Evolutionary conservation across 2,329 filamentous ascomycete genomes (phyloP).

Genomic region (Fusarium chuoi): DNA sequence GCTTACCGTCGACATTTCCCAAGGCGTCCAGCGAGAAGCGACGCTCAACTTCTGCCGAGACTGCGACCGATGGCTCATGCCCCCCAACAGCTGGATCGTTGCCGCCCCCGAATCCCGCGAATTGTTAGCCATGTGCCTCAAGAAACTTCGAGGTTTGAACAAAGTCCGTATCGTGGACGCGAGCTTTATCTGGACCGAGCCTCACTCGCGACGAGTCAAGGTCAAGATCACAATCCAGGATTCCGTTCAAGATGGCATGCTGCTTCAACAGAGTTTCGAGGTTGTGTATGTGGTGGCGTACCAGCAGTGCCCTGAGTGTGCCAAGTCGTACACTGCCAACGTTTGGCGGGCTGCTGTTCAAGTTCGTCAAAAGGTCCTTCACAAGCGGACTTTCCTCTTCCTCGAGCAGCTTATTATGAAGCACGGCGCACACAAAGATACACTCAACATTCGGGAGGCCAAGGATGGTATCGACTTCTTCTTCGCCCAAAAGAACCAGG

Average conservation of each 20-base stretch:
- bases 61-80: conserved; percentile 92
- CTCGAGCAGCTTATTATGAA: conserved; percentile 97
- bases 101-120: conserved; percentile 90
- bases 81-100: conserved; percentile 86
- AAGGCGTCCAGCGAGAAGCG: conserved; percentile 90
- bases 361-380: conserved; percentile 94
- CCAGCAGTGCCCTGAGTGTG: conserved; percentile 94
- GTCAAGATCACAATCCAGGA: conserved; percentile 95
- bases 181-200: conserved; percentile 97
- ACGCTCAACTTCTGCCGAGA: conserved; percentile 91
- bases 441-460: conserved; percentile 97
- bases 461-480: conserved; percentile 97
- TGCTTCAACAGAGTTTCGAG: conserved; percentile 93
- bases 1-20: conserved; percentile 90
- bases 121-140: conserved; percentile 88
- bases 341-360: conserved; percentile 95
- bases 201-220: conserved; percentile 90
- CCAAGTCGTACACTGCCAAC: conserved; percentile 96
- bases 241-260: conserved; percentile 68
- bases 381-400: conserved; percentile 80
- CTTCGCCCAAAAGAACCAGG: conserved; percentile 89
- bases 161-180: conserved; percentile 97
- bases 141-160: conserved; percentile 84
- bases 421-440: conserved; percentile 89
- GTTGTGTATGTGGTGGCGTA: conserved; percentile 90